Evolutionary conservation across 495 filamentous ascomycete genomes (phyloP), one percentile per base, ranked within the genome.

Genomic region (Tirmania nivea): DNA sequence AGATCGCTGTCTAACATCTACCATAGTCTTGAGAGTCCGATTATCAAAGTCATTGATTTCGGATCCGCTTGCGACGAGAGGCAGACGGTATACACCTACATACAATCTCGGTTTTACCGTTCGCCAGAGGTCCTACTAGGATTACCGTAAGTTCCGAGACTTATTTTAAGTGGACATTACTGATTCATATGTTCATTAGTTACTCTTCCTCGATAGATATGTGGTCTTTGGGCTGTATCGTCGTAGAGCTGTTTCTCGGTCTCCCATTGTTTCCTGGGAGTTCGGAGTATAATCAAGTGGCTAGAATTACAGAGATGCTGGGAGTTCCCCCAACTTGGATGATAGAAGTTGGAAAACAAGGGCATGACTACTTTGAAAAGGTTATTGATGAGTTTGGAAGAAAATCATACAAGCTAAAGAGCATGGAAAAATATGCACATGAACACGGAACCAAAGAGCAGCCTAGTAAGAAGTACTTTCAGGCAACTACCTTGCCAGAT

Each of bases 31-130:
- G 92, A 99, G 69, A 95, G 89, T 60, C 92, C 92, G 2, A 96
- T 99, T 54, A 99, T 99, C 77, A 99, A 99, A 66, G 94, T 99
- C 63, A 99, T 99, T 62, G 92, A 99, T 71, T 99, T 99, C 61
- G 92, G 92, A 21, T 99, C 92, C 35, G 92, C 92, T 1, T 99
- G 92, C 65, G 92, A 99, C 63, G 92, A 99, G 67, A 77, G 92
- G 35, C 92, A 99, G 63, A 99, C 92, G 0, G 92, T 99, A 35
- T 99, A 99, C 69, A 99, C 92, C 5, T 99, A 99, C 66, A 99
- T 99, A 57, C 92, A 99, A 67, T 99, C 92, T 11, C 74, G 92
- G 55, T 99, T 99, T 69, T 99, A 99, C 66, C 78, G 92, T 54
- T 99, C 92, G 1, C 92, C 92, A 0, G 92, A 99, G 65, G 92